These are phyloP conservation scores for Gnaphalium uliginosum DNA, from an alignment of 129 eudicot genomes.

Conservation along the genomic window DNA sequence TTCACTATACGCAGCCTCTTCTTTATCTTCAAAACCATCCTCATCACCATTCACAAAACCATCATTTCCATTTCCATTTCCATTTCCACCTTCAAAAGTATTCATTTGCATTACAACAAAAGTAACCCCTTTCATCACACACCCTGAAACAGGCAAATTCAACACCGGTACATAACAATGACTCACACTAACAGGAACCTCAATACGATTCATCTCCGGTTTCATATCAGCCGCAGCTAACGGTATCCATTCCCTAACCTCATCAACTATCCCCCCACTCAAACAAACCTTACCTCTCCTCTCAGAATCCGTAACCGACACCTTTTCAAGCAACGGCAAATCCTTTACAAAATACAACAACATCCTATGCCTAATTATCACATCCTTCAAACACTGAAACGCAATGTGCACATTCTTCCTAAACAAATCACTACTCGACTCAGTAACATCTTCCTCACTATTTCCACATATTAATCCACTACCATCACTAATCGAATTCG, in stretches of 20 bases:
- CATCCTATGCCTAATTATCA: slow-evolving; percentile 38
- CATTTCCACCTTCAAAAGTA: not conserved
- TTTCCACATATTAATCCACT: not conserved
- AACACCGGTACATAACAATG: not conserved
- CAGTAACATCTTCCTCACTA: not conserved
- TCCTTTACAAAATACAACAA: slow-evolving; percentile 28
- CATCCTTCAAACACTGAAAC: slow-evolving; percentile 42
- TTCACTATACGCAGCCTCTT: slow-evolving; percentile 32
- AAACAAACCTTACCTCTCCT: slow-evolving; percentile 34
- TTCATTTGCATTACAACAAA: slow-evolving; percentile 34
- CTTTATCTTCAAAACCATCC: not conserved
- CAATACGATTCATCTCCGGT: slow-evolving; percentile 22
- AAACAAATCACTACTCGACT: slow-evolving; percentile 8
- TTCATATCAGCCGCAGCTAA: slow-evolving; percentile 3
- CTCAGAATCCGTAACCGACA: slow-evolving; percentile 34
- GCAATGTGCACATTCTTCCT: slow-evolving; percentile 26
- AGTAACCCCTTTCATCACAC: slow-evolving; percentile 31
- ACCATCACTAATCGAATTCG: slow-evolving; percentile 17
- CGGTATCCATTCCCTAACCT: slow-evolving; percentile 33
- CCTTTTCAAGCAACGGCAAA: slow-evolving; percentile 24
- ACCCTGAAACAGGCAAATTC: slow-evolving; percentile 32
- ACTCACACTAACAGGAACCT: slow-evolving; percentile 36
- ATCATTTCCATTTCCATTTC: not conserved
- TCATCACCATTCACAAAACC: not conserved
- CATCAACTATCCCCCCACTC: slow-evolving; percentile 30